Evolutionary conservation across 2,329 filamentous ascomycete genomes (phyloP).

Genomic region (Fusarium sp.): DNA sequence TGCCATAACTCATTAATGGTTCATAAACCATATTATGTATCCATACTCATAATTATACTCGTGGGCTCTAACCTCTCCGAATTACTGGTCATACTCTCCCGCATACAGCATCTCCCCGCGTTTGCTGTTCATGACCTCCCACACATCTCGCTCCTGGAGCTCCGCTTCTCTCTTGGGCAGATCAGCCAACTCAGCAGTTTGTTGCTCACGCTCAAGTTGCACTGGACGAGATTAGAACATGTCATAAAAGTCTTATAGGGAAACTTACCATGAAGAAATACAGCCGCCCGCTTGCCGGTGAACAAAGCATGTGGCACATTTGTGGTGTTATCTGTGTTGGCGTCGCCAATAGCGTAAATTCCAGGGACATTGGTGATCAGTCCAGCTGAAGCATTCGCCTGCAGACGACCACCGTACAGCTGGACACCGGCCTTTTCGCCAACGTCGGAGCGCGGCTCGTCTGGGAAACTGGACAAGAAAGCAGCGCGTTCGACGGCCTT

Average conservation of each 20-base stretch:
- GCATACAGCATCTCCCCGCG: conserved; percentile 60
- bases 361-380: conserved; percentile 65
- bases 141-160: conserved; percentile 57
- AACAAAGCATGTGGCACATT: conserved; percentile 73
- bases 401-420: conserved; percentile 59
- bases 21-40: conserved; percentile 49
- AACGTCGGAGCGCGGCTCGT: conserved; percentile 62
- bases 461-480: conserved; percentile 64
- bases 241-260: accelerated
- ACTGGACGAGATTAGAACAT: conserved; percentile 47
- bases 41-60: background rate
- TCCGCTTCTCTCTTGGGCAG: conserved; percentile 48
- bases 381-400: conserved; percentile 56
- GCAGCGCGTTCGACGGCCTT: conserved; percentile 60
- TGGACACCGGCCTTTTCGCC: conserved; percentile 62
- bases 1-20: conserved; percentile 16
- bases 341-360: conserved; percentile 70
- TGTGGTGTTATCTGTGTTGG: conserved; percentile 69
- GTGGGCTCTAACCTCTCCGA: background rate
- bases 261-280: conserved; percentile 67
- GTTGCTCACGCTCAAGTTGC: conserved; percentile 57
- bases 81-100: conserved; percentile 55
- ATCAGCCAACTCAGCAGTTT: conserved; percentile 51
- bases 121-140: conserved; percentile 60
- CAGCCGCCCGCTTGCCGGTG: conserved; percentile 68